Evolutionary conservation across 1,284 basidiomycete genomes (phyloP).

Genomic region (Lentinus polychrous): DNA sequence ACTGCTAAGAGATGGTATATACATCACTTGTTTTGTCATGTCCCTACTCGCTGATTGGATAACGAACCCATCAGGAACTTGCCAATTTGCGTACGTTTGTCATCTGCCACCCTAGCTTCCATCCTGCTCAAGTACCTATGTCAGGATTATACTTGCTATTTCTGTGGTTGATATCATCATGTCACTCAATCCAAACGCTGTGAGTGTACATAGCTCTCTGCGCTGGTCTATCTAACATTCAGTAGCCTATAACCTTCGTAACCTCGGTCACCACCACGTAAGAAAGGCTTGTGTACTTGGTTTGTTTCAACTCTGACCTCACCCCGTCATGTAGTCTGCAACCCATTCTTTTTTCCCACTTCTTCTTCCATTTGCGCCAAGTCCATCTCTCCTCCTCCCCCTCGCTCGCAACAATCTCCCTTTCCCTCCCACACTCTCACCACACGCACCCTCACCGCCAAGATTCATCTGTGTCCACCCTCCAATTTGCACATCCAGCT

Average conservation of each 20-base stretch:
- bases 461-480: neutral
- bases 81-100: no score
- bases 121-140: no score
- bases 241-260: neutral
- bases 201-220: no score
- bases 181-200: no score
- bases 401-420: neutral
- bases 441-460: neutral
- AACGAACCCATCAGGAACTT: no score
- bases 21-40: no score
- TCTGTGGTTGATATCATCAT: no score
- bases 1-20: no score
- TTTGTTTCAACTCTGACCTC: neutral
- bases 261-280: neutral
- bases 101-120: no score
- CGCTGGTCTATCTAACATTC: neutral
- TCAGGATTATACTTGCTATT: no score
- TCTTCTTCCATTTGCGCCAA: conserved; percentile 7
- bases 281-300: neutral
- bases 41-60: no score
- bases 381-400: neutral
- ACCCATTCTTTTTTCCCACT: conserved; percentile 4
- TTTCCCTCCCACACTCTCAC: neutral
- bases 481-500: neutral
- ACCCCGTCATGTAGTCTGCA: neutral